Percentiles rank a stretch among this genome's conserved stretches.
These are phyloP conservation scores for Hydrangea macrophylla DNA, from an alignment of 148 eudicot genomes.

Conservation along the genomic window DNA sequence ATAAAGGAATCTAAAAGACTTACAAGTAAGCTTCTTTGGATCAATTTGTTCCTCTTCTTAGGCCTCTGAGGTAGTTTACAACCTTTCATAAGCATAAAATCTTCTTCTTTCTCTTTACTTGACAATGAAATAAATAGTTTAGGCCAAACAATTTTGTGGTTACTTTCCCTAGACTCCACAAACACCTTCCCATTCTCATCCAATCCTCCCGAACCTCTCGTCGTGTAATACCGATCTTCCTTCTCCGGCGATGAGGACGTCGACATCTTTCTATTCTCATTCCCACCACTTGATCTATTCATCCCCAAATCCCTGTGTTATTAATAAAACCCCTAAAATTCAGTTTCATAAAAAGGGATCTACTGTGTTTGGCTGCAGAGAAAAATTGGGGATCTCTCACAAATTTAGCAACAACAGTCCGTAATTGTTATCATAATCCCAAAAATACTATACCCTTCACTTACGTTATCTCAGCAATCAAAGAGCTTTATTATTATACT, in stretches of 20 bases:
- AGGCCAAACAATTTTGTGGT: constrained; percentile 59
- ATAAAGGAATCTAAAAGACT: constrained; percentile 15
- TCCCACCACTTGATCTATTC: constrained; percentile 22
- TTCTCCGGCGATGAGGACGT: constrained; percentile 60
- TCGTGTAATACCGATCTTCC: constrained; percentile 79
- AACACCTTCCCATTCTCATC: constrained; percentile 45
- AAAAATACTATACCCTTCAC: neutral
- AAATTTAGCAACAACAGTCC: neutral
- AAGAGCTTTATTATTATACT: neutral
- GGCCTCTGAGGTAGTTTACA: constrained; percentile 98
- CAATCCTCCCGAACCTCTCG: constrained; percentile 57
- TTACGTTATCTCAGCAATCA: constrained; percentile 12
- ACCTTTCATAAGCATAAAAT: constrained; percentile 96
- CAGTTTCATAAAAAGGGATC: neutral
- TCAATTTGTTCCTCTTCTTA: constrained; percentile 82
- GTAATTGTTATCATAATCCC: neutral
- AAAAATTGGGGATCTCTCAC: constrained; percentile 3
- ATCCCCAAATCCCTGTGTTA: constrained; percentile 36
- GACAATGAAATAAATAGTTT: constrained; percentile 56
- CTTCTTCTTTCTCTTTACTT: constrained; percentile 98
- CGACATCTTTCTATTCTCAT: constrained; percentile 23
- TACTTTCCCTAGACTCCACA: constrained; percentile 37
- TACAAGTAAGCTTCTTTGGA: constrained; percentile 79
- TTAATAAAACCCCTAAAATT: neutral
- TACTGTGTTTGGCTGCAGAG: neutral